Base-by-base conservation (phyloP, 192 early-diverging fungal species). In the Backusella australiensis region DNA sequence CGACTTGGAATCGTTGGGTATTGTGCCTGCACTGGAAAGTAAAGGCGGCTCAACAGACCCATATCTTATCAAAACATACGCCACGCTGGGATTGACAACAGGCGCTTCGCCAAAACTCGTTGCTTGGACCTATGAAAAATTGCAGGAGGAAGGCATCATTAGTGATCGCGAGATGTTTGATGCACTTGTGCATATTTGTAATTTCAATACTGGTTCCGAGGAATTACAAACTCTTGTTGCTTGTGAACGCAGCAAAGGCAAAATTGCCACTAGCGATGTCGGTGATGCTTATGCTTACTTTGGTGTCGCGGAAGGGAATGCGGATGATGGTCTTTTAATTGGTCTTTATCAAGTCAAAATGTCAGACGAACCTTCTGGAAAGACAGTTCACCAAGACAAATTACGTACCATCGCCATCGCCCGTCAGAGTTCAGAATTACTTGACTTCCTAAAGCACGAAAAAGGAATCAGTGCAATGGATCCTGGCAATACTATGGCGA, bases 101-200 rank as follows among this genome's bases (percentile, higher is more conserved):
- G 84, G 87, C 19, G 87, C 86, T 6, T 74, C 71, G 12, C 87
- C 90, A 52, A 68, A 75, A 34, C 39, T 88, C 29, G 78, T 91
- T 11, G 72, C 77, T 4, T 90, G 90, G 83, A 80, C 87, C 8
- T 91, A 91, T 56, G 69, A 71, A 4, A 76, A 82, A 9, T 79
- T 83, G 32, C 67, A 82, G 0, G 73, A 81, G 6, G 90, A 93
- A 69, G 35, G n/a, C 2, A 49, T 44, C 4, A 17, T 71, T 36
- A 81, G 89, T 68, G 69, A 79, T 4, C 15, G 79, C 0, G 14
- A 44, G 0, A 78, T 84, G 0, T 79, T 91, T 12, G 90, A 91
- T 46, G 72, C 72, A 0, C 69, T 93, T 34, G 74, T 73, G 0
- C 73, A 79, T 0, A 81, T 89, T 41, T 70, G 81, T 7, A 78